Evolutionary conservation across 768 basidiomycete genomes (phyloP).

Genomic region (Collybia sordida): DNA sequence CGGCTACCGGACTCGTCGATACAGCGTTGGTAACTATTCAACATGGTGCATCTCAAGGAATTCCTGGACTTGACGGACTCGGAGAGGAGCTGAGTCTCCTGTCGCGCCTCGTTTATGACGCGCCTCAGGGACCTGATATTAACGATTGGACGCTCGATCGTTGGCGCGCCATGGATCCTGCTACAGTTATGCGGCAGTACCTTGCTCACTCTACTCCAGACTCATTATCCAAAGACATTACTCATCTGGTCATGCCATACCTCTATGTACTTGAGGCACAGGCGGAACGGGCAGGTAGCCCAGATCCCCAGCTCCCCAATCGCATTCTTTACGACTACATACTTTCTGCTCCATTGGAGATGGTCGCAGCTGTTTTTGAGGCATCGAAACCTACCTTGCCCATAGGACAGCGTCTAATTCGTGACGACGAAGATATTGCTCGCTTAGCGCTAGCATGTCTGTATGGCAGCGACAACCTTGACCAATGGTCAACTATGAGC

Average conservation of each 20-base stretch:
- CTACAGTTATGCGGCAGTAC: slow-evolving; percentile 71
- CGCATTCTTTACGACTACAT: slow-evolving; percentile 74
- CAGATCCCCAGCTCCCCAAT: slow-evolving; percentile 65
- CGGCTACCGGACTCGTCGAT: slow-evolving; percentile 73
- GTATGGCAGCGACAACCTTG: slow-evolving; percentile 75
- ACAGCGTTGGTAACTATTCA: slow-evolving; percentile 78
- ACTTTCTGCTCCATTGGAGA: slow-evolving; percentile 63
- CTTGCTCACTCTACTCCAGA: slow-evolving; percentile 68
- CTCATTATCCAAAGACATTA: slow-evolving; percentile 66
- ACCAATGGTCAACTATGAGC: slow-evolving; percentile 85
- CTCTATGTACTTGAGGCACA: slow-evolving; percentile 89
- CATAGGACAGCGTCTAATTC: slow-evolving; percentile 66
- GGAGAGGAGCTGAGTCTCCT: slow-evolving; percentile 93
- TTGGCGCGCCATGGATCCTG: slow-evolving; percentile 72
- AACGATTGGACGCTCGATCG: slow-evolving; percentile 75
- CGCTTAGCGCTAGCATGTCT: slow-evolving; percentile 84
- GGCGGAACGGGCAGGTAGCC: slow-evolving; percentile 73
- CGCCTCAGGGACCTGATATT: slow-evolving; percentile 43
- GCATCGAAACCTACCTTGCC: slow-evolving; percentile 89
- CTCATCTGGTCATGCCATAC: slow-evolving; percentile 85
- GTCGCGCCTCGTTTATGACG: slow-evolving; percentile 84
- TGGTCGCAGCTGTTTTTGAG: slow-evolving; percentile 78
- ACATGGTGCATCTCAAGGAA: slow-evolving; percentile 79
- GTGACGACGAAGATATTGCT: slow-evolving; percentile 80
- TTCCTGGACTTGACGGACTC: slow-evolving; percentile 76